Evolutionary conservation across 805 yeast genomes (phyloP).

Genomic region (Monosporozyma siamensis): DNA sequence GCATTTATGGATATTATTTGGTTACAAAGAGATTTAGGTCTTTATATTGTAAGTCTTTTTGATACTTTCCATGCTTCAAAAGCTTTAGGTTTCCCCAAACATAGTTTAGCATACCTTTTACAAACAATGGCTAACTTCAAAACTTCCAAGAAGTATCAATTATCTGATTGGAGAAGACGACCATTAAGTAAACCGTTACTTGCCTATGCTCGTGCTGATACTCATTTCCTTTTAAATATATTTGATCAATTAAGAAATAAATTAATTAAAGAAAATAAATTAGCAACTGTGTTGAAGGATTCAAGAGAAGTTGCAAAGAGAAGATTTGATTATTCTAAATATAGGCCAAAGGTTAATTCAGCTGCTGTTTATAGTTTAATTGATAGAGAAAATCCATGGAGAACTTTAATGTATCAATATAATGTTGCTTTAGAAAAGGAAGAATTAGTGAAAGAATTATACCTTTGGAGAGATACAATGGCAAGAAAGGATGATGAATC

Average conservation of each 20-base stretch:
- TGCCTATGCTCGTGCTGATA: conserved; percentile 88
- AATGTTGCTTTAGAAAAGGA: conserved; percentile 48
- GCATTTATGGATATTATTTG: conserved; percentile 95
- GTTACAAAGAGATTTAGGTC: conserved; percentile 91
- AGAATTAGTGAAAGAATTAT: conserved; percentile 50
- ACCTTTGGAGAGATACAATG: conserved; percentile 70
- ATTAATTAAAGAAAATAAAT: conserved; percentile 41
- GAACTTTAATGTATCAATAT: conserved; percentile 49
- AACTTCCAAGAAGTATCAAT: conserved; percentile 88
- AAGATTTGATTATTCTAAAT: conserved; percentile 73
- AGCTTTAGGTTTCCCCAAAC: conserved; percentile 67
- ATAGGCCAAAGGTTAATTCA: conserved; percentile 34
- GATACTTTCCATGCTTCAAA: conserved; percentile 90
- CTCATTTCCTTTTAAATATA: conserved; percentile 79
- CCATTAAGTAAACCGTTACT: conserved; percentile 71
- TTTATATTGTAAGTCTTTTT: conserved; percentile 79
- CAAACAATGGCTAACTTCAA: conserved; percentile 74
- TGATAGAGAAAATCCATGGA: conserved; percentile 59
- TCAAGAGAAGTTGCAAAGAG: conserved; percentile 73
- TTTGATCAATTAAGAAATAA: conserved; percentile 63
- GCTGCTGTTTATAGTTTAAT: conserved; percentile 40
- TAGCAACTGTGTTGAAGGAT: conserved; percentile 57
- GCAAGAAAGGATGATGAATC: conserved; percentile 83
- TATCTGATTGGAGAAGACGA: conserved; percentile 93
- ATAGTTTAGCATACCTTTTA: conserved; percentile 74